Conservation (phyloP, 441 rosid genomes). For the Croton laevigatus region DNA sequence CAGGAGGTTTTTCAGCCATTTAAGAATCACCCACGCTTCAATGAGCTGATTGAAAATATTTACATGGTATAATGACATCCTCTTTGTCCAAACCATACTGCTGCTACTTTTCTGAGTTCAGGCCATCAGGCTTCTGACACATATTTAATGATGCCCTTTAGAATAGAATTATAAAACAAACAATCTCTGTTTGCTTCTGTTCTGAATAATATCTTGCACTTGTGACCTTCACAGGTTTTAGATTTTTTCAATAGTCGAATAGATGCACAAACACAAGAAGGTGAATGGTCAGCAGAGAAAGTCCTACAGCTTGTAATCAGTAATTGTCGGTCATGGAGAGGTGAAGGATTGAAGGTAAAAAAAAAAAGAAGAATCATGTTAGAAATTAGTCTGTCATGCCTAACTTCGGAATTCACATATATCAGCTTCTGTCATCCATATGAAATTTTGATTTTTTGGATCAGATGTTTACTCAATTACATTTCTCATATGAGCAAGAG, state of each 20-base stretch:
- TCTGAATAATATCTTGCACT: not conserved
- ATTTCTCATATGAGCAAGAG: constrained; percentile 99
- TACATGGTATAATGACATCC: constrained; percentile 49
- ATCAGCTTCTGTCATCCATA: not conserved
- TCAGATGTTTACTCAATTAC: constrained; percentile 97
- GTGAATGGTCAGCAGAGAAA: constrained; percentile 97
- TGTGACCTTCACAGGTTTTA: constrained; percentile 55
- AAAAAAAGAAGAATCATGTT: not conserved
- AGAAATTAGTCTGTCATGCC: not conserved
- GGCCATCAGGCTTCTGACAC: not conserved
- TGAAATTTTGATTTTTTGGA: constrained; percentile 2
- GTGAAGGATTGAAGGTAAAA: constrained; percentile 92
- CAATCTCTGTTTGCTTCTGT: not conserved
- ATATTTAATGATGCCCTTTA: not conserved
- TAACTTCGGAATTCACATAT: not conserved
- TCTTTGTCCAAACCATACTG: not conserved
- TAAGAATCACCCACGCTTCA: constrained; percentile 85
- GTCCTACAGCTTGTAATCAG: constrained; percentile 78
- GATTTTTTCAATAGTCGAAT: constrained; percentile 92
- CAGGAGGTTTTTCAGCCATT: constrained; percentile 97
- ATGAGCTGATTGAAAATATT: constrained; percentile 92
- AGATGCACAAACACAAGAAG: constrained; percentile 77
- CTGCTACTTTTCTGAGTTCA: not conserved
- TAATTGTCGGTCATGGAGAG: constrained; percentile 93
- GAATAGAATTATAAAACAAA: not conserved